Base-by-base conservation (phyloP, 129 eudicot species). In the Calendula officinalis region DNA sequence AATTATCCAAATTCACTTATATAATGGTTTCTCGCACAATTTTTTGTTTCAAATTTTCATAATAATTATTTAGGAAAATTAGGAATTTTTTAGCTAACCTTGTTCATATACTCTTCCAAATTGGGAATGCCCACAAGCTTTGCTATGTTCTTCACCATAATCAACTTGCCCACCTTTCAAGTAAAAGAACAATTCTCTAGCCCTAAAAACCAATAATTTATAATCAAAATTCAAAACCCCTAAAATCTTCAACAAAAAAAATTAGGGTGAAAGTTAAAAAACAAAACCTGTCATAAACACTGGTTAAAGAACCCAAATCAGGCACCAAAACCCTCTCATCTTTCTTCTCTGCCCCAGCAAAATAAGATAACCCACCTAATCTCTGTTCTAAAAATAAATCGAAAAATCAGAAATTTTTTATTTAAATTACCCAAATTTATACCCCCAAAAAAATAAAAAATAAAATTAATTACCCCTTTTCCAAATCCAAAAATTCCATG, bases 401-500 rank as follows among this genome's bases (percentile, higher is more conserved):
- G 14, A 15, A 12, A 44, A 64, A 59, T 33, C 35, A 64, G 27
- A n/a, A n/a, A 67, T 41, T 67, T 32, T 5, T 63, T 8, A 8
- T 3, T 15, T 50, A 74, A 7, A 60, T 32, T 22, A 36, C 22
- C 35, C 41, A 35, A 49, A 42, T 39, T 4, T 39, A 39, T 9
- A 45, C 2, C 7, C 4, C 50, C 8, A 7, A 11, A 45, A 45
- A 7, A 11, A 45, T 45, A 45, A 2, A 40, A 6, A 40, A 40
- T 2, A 0, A 59, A 36, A 8, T n/a, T 15, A 7, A 77, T 63
- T 80, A 86, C 95, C 89, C 97, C 97, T 86, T 86, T 88, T 7
- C 95, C 95, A 75, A 90, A 90, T 12, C 95, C 97, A 69, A 86
- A 90, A 11, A 86, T 90, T 7, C 97, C 95, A 82, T 90, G 92